Percentiles rank a stretch among this genome's conserved stretches.
phyloP scores from a whole-genome alignment of 495 filamentous ascomycete species.

The Platismatia glauca region DNA sequence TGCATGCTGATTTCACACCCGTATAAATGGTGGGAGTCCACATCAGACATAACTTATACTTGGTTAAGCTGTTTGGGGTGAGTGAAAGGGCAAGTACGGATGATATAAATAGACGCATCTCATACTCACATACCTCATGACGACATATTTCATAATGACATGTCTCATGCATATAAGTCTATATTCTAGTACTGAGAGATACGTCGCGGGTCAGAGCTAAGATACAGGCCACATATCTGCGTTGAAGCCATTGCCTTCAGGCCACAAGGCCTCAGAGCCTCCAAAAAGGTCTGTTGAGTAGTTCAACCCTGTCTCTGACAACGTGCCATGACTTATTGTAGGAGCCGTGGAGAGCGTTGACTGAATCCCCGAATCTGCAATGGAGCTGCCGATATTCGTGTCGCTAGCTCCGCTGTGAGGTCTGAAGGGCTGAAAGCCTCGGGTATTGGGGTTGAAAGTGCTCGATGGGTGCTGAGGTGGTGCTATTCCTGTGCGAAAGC shows the following conservation, averaged over 20 bases:
- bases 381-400: background rate
- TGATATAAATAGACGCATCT: too few relatives aligned
- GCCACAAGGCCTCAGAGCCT: background rate
- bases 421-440: background rate
- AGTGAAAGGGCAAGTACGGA: too few relatives aligned
- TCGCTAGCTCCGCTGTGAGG: background rate
- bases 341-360: background rate
- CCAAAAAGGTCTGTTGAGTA: background rate
- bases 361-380: background rate
- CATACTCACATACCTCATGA: too few relatives aligned
- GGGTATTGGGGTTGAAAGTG: background rate
- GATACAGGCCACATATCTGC: background rate
- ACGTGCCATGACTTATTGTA: background rate
- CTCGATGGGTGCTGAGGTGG: background rate
- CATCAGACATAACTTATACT: background rate
- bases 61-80: too few relatives aligned
- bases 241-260: background rate
- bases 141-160: too few relatives aligned
- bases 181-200: too few relatives aligned
- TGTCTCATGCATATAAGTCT: too few relatives aligned
- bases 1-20: background rate
- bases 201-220: background rate
- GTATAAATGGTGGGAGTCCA: background rate
- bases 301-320: background rate
- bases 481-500: background rate